These are phyloP conservation scores for Fraxinus paxiana DNA, from an alignment of 305 asterid genomes.

Conservation along the genomic window DNA sequence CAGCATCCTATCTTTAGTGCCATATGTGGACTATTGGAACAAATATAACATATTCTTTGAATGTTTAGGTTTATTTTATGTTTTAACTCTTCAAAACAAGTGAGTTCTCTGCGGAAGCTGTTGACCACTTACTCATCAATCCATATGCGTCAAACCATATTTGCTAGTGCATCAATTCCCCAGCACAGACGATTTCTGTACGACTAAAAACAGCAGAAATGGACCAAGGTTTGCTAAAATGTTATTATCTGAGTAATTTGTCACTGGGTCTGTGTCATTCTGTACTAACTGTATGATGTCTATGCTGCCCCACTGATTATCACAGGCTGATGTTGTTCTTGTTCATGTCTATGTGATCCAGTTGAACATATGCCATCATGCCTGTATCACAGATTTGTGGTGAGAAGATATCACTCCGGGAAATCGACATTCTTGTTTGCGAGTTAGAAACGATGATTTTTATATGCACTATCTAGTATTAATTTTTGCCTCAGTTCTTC, in stretches of 20 bases:
- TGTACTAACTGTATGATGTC: conserved; percentile 23
- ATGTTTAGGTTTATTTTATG: conserved; percentile 81
- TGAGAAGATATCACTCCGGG: conserved; percentile 34
- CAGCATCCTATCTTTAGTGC: neutral
- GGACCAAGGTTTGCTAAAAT: conserved; percentile 72
- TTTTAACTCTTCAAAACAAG: conserved; percentile 80
- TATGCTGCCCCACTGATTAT: conserved; percentile 28
- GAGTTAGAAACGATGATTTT: conserved; percentile 3
- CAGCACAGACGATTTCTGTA: conserved; percentile 74
- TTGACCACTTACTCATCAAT: conserved; percentile 70
- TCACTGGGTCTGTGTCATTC: conserved; percentile 9
- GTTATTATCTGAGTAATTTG: conserved; percentile 5
- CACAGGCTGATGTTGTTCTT: conserved; percentile 64
- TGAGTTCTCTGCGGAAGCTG: conserved; percentile 67
- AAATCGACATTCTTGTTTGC: neutral
- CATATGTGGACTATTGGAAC: conserved; percentile 1
- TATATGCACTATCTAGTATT: neutral
- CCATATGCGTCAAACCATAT: conserved; percentile 69
- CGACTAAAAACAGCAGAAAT: conserved; percentile 82
- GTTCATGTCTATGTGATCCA: conserved; percentile 60
- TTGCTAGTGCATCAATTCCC: conserved; percentile 92
- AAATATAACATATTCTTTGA: conserved; percentile 4
- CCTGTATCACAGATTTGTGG: conserved; percentile 81
- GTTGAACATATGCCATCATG: conserved; percentile 84
- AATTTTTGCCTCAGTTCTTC: neutral